Base-by-base conservation (phyloP, 495 filamentous ascomycete genomes). In the Acidomyces sp. region DNA sequence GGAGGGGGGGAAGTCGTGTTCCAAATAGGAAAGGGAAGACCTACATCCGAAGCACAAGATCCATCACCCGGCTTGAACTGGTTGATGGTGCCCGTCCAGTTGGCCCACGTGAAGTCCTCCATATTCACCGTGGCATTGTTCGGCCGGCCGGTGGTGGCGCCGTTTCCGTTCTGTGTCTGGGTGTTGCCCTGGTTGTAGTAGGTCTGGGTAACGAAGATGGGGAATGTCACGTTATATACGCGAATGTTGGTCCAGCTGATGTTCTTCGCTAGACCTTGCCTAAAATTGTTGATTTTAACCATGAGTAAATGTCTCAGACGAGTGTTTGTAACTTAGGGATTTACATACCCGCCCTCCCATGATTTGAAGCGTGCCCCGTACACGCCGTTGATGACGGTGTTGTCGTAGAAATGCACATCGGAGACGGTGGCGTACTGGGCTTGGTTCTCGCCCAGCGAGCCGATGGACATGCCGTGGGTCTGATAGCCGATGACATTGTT, bases 281-380 rank as follows among this genome's bases (percentile, higher is more conserved):
- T n/a, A n/a, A n/a, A n/a, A n/a, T n/a, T n/a, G n/a, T n/a, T n/a
- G n/a, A n/a, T n/a, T n/a, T n/a, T n/a, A n/a, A n/a, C n/a, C n/a
- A n/a, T n/a, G n/a, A n/a, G n/a, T n/a, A n/a, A n/a, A n/a, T n/a
- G n/a, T n/a, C n/a, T n/a, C n/a, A n/a, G n/a, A n/a, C n/a, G n/a
- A n/a, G n/a, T n/a, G n/a, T n/a, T n/a, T n/a, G n/a, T n/a, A n/a
- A n/a, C n/a, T 0, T n/a, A n/a, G n/a, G n/a, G n/a, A n/a, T n/a
- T n/a, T n/a, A n/a, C n/a, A n/a, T n/a, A n/a, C n/a, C 61, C 62
- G 13, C 60, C 62, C 6, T 46, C 39, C 60, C 64, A 64, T 9
- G 61, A 60, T 45, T 64, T 65, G 60, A 67, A 63, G 3, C 62
- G 54, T 7, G 63, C 54, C 1, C 46, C 62, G 32, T 66, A 66